These are phyloP conservation scores for Herpetomonas tarakana DNA, from an alignment of 208 protist genomes.

Conservation along the genomic window DNA sequence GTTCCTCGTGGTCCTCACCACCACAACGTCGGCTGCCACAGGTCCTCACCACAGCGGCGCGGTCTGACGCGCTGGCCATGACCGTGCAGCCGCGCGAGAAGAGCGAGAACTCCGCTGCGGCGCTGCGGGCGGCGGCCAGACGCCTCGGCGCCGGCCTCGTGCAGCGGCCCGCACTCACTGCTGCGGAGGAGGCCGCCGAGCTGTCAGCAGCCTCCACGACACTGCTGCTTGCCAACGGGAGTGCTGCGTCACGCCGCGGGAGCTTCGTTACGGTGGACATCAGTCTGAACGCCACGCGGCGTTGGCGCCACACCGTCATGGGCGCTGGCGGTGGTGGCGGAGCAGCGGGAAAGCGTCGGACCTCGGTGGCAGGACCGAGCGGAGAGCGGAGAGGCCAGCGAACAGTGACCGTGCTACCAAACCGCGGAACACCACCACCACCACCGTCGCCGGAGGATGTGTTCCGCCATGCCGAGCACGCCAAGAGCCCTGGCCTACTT, in stretches of 20 bases:
- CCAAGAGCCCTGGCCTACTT: too few species aligned
- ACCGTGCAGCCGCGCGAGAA: neutral
- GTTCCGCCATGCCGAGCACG: too few species aligned
- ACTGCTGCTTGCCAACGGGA: neutral
- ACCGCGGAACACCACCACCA: too few species aligned
- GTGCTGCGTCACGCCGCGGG: neutral
- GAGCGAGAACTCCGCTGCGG: neutral
- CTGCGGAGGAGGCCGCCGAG: neutral
- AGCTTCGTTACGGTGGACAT: conserved; percentile 5
- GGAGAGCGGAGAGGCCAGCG: too few species aligned
- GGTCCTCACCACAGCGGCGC: too few species aligned
- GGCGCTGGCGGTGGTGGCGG: neutral
- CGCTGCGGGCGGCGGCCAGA: too few species aligned
- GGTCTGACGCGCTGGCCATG: neutral
- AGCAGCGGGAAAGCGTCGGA: neutral
- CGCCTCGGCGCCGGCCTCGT: neutral
- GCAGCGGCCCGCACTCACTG: neutral
- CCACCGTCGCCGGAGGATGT: too few species aligned
- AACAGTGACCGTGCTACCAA: too few species aligned
- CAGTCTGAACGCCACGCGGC: conserved; percentile 8
- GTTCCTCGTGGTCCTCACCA: too few species aligned
- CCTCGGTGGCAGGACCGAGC: too few species aligned
- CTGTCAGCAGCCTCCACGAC: neutral
- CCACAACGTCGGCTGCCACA: too few species aligned
- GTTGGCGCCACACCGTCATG: conserved; percentile 4